A percentile compares a stretch with the other conserved stretches of the same genome.
Evolutionary conservation across 2,329 filamentous ascomycete species (phyloP).

Genomic region (Colletotrichum eremochloae): DNA sequence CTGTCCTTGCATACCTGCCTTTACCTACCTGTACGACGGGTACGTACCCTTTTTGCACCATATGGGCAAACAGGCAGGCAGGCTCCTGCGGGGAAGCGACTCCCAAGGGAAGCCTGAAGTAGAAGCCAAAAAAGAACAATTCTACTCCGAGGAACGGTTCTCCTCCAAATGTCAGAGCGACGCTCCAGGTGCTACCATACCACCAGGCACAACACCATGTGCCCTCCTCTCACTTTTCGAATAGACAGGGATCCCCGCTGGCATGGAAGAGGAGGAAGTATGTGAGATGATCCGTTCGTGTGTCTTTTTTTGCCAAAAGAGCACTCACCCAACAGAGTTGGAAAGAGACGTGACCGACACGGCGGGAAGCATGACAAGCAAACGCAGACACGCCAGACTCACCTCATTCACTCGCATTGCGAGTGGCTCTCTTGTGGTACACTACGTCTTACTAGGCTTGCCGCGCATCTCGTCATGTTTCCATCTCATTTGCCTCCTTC

Average conservation of each 20-base stretch:
- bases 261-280: conserved; percentile 35
- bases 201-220: conserved; percentile 38
- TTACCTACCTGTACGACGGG: background rate
- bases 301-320: background rate
- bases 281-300: conserved; percentile 15
- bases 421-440: conserved; percentile 9
- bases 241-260: conserved; percentile 38
- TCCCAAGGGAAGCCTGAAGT: conserved; percentile 34
- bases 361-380: background rate
- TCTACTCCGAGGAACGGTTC: conserved; percentile 34
- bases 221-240: conserved; percentile 17
- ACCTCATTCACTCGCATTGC: background rate
- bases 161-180: conserved; percentile 2
- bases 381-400: conserved; percentile 1
- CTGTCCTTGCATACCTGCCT: background rate
- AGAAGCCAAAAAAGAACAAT: conserved; percentile 41
- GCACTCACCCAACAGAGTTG: background rate
- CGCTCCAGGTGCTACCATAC: conserved; percentile 26
- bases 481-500: conserved; percentile 32
- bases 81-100: conserved; percentile 7
- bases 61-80: conserved; percentile 12
- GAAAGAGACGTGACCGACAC: background rate
- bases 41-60: conserved; percentile 22
- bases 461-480: conserved; percentile 7
- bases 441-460: background rate